Conservation (phyloP, 1,139 yeast genomes). For the Blastobotrys malaysiensis region DNA sequence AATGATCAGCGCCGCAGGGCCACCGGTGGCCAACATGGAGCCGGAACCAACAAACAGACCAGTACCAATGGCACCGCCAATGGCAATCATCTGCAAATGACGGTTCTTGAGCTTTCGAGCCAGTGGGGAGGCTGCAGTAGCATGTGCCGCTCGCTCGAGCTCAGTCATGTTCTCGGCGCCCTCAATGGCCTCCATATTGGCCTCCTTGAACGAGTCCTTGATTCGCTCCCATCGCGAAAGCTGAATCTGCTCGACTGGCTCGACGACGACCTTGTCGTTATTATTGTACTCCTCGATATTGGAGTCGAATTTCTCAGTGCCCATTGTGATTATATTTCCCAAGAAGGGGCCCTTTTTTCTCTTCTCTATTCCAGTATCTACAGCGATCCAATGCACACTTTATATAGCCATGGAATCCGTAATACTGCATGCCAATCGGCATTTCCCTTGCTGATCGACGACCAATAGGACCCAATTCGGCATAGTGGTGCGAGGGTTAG, state of each 20-base stretch:
- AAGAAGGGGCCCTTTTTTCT: too few relatives aligned
- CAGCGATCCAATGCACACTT: not conserved
- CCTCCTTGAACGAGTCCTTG: conserved; percentile 27
- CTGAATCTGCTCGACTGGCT: not conserved
- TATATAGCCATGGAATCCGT: not conserved
- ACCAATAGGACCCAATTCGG: not conserved
- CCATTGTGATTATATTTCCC: not conserved
- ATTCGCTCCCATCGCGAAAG: conserved; percentile 20
- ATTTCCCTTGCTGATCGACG: not conserved
- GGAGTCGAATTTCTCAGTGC: not conserved
- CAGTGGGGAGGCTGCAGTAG: conserved; percentile 35
- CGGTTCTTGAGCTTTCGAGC: conserved; percentile 41
- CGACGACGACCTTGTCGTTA: not conserved
- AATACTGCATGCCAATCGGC: not conserved
- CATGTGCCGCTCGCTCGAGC: conserved; percentile 5
- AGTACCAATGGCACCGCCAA: conserved; percentile 82
- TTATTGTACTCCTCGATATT: not conserved
- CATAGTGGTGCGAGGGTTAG: not conserved
- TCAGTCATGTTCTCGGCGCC: conserved; percentile 26
- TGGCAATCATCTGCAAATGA: conserved; percentile 63
- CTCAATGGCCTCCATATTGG: conserved; percentile 18
- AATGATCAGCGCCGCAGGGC: conserved; percentile 69
- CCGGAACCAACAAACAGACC: conserved; percentile 76
- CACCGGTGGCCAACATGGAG: conserved; percentile 67
- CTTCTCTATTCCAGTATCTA: too few relatives aligned